phyloP scores from a whole-genome alignment of 2,329 filamentous ascomycete genomes.

The Penicillium griseofulvum region DNA sequence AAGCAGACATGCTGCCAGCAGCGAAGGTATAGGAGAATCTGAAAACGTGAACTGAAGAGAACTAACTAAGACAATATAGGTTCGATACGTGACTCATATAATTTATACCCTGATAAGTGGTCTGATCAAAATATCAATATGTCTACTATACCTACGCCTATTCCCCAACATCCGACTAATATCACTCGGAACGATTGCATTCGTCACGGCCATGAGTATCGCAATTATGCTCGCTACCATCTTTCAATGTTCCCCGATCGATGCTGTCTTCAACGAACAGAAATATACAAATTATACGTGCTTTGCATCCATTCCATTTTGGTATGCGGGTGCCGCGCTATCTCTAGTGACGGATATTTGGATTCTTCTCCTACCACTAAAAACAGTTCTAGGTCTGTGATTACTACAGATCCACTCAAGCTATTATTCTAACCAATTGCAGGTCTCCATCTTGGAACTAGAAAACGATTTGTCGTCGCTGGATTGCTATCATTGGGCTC shows the following conservation, averaged over 20 bases:
- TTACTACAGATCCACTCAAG: not conserved
- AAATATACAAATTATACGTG: not conserved
- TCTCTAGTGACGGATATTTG: slow-evolving; percentile 11
- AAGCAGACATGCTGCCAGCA: not conserved
- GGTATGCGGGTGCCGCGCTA: slow-evolving; percentile 5
- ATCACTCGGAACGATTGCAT: slow-evolving; percentile 6
- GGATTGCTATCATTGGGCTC: not conserved
- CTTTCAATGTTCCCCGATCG: slow-evolving; percentile 6
- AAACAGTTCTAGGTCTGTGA: not conserved
- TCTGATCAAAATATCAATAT: not conserved
- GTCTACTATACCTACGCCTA: not conserved
- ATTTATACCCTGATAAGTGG: not conserved
- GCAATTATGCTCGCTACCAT: slow-evolving; percentile 10
- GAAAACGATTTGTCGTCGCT: not conserved
- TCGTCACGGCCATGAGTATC: slow-evolving; percentile 10
- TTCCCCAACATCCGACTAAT: slow-evolving; percentile 1
- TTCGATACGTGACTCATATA: slow-evolving; percentile 1
- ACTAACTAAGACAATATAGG: not conserved
- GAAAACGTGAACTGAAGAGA: not conserved
- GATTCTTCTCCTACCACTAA: slow-evolving; percentile 10
- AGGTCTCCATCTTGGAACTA: not conserved
- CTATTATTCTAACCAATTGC: not conserved
- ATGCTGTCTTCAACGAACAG: not conserved
- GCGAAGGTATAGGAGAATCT: not conserved
- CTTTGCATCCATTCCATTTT: slow-evolving; percentile 2